Base-by-base conservation (phyloP, 2,329 filamentous ascomycete genomes). In the Mollisiaceae sp. region DNA sequence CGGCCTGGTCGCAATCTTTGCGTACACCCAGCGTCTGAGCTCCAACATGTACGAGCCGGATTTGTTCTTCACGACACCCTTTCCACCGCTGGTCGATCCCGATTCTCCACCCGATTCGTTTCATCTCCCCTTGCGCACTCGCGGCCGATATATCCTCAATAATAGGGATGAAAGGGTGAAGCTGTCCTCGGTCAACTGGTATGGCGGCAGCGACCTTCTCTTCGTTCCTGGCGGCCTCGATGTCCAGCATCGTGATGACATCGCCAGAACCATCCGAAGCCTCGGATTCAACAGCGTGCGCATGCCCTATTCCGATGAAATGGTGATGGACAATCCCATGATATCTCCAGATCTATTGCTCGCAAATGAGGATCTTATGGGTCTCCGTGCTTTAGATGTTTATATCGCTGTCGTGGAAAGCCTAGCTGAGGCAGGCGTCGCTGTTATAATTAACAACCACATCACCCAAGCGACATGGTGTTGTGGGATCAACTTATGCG, bases 201-300 rank as follows among this genome's bases (percentile, higher is more conserved):
- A 91, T 74, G 89, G 89, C 39, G 88, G 85, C 2, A 89, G 86
- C 73, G 89, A 91, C 72, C 84, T 89, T 78, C 80, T 86, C 62
- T 90, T 88, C 71, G 82, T 91, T 12, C 82, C 86, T 0, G 86
- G 87, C 41, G 89, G 88, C 0, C 80, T 91, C 45, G 87, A 91
- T 68, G 78, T 88, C 24, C 82, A 83, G 72, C 87, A 91, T 76
- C 86, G 89, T 43, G 79, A 79, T 63, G 80, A 81, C 22, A 90
- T 91, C 68, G 86, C 88, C 4, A 73, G 78, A 67, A 85, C 84
- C 18, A 89, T 91, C 74, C 82, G 83, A 61, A 74, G 75, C 11
- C 79, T 91, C 63, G 89, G 89, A 15, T 91, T 91, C 81, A 91
- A 91, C 78, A 89, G 87, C 73, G 89, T 91, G 56, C 82, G 89